These are phyloP conservation scores for Chrysanthemum seticuspe DNA, from an alignment of 129 eudicot genomes.

Conservation along the genomic window DNA sequence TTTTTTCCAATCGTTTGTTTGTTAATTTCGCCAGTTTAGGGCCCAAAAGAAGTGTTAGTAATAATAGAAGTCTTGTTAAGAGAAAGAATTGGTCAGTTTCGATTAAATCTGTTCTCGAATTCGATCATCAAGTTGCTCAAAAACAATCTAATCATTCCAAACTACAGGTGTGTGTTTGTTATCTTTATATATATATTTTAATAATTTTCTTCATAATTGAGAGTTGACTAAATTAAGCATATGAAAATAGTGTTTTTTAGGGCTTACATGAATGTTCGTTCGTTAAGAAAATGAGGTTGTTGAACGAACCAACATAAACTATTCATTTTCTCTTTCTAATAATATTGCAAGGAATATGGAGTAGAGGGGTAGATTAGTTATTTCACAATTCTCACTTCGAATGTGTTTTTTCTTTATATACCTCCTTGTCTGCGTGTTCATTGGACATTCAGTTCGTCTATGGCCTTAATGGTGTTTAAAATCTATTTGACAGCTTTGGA, in stretches of 20 bases:
- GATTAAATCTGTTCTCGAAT: conserved; percentile 68
- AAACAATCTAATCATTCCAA: conserved; percentile 34
- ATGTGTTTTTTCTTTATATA: too few species aligned
- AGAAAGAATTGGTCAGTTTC: conserved; percentile 34
- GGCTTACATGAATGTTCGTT: background rate
- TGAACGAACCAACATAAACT: background rate
- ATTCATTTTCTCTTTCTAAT: too few species aligned
- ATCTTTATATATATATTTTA: background rate
- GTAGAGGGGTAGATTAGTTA: too few species aligned
- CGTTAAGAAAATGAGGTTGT: background rate
- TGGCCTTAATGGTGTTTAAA: too few species aligned
- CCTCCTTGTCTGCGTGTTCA: too few species aligned
- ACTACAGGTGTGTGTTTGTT: conserved; percentile 41
- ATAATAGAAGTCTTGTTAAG: conserved; percentile 18
- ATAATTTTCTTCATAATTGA: background rate
- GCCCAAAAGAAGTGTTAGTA: background rate
- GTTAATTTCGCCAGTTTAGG: conserved; percentile 64
- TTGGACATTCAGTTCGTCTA: too few species aligned
- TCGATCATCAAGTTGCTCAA: conserved; percentile 33
- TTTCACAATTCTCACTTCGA: too few species aligned
- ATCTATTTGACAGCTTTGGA: too few species aligned
- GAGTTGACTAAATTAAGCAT: conserved; percentile 6
- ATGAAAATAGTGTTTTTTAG: background rate
- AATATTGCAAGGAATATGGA: too few species aligned
- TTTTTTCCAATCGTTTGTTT: conserved; percentile 50